Evolutionary conservation across 352 stramenopile genomes (phyloP).

Genomic region (Bremia lactucae): DNA sequence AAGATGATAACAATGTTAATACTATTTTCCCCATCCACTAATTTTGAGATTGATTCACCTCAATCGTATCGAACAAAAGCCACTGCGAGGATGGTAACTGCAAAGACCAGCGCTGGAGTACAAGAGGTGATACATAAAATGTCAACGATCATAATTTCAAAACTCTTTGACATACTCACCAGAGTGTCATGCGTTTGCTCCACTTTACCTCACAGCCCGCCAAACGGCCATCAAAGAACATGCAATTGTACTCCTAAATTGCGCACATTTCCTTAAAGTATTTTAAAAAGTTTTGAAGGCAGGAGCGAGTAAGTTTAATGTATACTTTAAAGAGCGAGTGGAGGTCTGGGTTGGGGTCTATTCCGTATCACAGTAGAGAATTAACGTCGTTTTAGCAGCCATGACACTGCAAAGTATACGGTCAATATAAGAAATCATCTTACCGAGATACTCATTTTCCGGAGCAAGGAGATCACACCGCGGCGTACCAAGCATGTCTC

Average conservation of each 20-base stretch:
- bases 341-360: conserved; percentile 78
- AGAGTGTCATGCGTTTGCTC: conserved; percentile 86
- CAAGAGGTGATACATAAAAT: not conserved
- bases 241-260: conserved; percentile 62
- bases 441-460: conserved; percentile 66
- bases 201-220: conserved; percentile 79
- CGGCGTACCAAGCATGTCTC: conserved; percentile 8
- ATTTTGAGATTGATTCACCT: conserved; percentile 26
- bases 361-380: not conserved
- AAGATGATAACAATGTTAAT: not conserved
- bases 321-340: conserved; percentile 58
- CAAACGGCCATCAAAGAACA: conserved; percentile 78
- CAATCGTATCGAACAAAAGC: conserved; percentile 79
- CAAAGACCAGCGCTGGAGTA: conserved; percentile 60
- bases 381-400: not conserved
- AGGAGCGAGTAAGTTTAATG: not conserved
- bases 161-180: conserved; percentile 22
- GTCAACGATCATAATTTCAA: not conserved
- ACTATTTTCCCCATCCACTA: not conserved
- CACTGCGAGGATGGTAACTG: conserved; percentile 54
- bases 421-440: not conserved
- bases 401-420: not conserved
- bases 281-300: not conserved
- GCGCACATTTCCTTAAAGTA: not conserved
- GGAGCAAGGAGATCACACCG: conserved; percentile 44